These are phyloP conservation scores for Tuber borchii DNA, from an alignment of 495 filamentous ascomycete genomes.

Conservation along the genomic window DNA sequence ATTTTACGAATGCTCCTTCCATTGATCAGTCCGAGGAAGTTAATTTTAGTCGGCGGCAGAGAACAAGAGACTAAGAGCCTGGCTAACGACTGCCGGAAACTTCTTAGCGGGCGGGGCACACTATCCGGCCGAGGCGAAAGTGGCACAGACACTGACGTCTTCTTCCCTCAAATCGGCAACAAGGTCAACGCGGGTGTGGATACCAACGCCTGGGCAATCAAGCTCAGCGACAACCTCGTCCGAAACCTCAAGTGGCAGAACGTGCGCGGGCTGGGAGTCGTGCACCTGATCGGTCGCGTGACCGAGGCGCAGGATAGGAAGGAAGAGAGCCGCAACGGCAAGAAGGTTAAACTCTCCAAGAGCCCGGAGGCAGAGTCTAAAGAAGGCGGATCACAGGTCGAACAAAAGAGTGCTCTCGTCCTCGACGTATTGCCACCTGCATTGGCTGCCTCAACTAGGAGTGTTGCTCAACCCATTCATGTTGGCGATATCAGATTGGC, in stretches of 20 bases:
- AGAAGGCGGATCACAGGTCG: conserved; percentile 30
- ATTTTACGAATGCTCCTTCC: conserved; percentile 91
- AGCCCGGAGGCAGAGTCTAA: conserved; percentile 28
- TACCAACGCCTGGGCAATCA: conserved; percentile 94
- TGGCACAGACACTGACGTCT: conserved; percentile 56
- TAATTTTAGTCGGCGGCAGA: conserved; percentile 79
- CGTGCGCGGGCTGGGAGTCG: conserved; percentile 78
- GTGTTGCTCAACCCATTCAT: conserved; percentile 79
- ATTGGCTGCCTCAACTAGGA: conserved; percentile 67
- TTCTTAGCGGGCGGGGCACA: conserved; percentile 52
- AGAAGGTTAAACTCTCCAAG: conserved; percentile 58
- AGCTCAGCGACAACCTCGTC: conserved; percentile 73
- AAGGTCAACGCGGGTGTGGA: conserved; percentile 86
- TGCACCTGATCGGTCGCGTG: conserved; percentile 44
- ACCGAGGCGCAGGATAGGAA: conserved; percentile 32
- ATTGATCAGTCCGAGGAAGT: conserved; percentile 83
- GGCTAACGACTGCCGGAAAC: conserved; percentile 71
- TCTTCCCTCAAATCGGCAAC: conserved; percentile 66
- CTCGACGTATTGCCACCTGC: conserved; percentile 73
- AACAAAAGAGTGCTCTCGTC: conserved; percentile 48
- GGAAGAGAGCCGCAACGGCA: conserved; percentile 43
- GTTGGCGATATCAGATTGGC: conserved; percentile 89
- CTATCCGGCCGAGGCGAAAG: conserved; percentile 23
- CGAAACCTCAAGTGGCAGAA: conserved; percentile 89
- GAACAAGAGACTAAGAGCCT: conserved; percentile 67